Conservation (phyloP, 148 eudicot genomes). For the Fallopia convolvulus region DNA sequence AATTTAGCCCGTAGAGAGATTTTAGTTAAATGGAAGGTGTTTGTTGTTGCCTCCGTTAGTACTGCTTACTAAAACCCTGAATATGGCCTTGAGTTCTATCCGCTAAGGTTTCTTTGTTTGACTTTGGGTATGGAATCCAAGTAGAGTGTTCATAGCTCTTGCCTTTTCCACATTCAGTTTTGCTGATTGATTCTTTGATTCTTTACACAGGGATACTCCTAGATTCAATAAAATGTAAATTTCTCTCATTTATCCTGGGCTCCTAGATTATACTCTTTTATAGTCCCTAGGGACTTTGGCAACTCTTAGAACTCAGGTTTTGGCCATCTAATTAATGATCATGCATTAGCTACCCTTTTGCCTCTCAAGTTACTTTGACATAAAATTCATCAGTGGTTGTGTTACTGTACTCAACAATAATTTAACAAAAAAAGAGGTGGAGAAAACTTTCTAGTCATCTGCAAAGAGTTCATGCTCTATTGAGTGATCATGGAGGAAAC, state of each 20-base stretch:
- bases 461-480: slow-evolving; percentile 10
- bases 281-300: slow-evolving; percentile 15
- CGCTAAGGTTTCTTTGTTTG: slow-evolving; percentile 25
- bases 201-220: slow-evolving; percentile 19
- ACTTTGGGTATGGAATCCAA: slow-evolving; percentile 35
- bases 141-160: slow-evolving; percentile 28
- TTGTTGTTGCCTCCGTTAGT: slow-evolving; percentile 19
- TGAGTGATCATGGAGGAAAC: slow-evolving; percentile 77
- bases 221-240: slow-evolving; percentile 39
- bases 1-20: slow-evolving; percentile 28
- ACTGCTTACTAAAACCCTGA: slow-evolving; percentile 6
- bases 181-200: slow-evolving; percentile 50
- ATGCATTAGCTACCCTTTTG: slow-evolving; percentile 17
- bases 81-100: slow-evolving; percentile 25
- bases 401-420: neutral
- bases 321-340: slow-evolving; percentile 14
- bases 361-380: slow-evolving; percentile 66
- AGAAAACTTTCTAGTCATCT: neutral
- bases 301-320: slow-evolving; percentile 24
- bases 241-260: slow-evolving; percentile 8
- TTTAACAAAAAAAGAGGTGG: neutral
- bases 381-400: neutral
- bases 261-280: slow-evolving; percentile 22
- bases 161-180: slow-evolving; percentile 24
- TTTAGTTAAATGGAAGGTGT: slow-evolving; percentile 28